Conservation (phyloP, 768 basidiomycete species). For the Gloeopeniophorella convolvens region DNA sequence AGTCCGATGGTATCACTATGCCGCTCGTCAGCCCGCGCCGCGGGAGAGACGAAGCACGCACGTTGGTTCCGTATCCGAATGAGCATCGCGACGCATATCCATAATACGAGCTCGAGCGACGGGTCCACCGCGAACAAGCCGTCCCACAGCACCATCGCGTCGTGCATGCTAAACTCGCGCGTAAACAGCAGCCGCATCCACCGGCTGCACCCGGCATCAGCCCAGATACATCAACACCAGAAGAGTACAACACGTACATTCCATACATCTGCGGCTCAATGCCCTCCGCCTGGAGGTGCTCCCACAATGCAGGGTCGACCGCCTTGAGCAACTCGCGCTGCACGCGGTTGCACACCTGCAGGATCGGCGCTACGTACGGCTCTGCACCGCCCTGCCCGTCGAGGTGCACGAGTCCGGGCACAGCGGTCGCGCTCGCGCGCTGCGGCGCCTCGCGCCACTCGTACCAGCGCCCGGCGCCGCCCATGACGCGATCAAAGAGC, state of each 20-base stretch:
- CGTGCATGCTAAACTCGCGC: slow-evolving; percentile 76
- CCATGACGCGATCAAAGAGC: slow-evolving; percentile 79
- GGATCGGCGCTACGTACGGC: slow-evolving; percentile 78
- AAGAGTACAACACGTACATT: slow-evolving; percentile 51
- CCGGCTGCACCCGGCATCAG: slow-evolving; percentile 44
- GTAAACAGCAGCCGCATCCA: slow-evolving; percentile 94
- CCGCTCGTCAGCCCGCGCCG: slow-evolving; percentile 9
- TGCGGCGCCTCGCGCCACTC: slow-evolving; percentile 34
- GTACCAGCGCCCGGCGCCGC: slow-evolving; percentile 68
- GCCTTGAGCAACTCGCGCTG: slow-evolving; percentile 67
- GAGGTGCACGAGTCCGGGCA: slow-evolving; percentile 41
- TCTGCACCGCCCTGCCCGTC: slow-evolving; percentile 41
- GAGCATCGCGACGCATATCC: slow-evolving; percentile 92
- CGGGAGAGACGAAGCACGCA: slow-evolving; percentile 33
- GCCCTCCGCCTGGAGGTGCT: slow-evolving; percentile 66
- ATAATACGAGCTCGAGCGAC: slow-evolving; percentile 68
- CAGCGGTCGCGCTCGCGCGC: slow-evolving; percentile 27
- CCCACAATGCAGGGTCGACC: slow-evolving; percentile 76
- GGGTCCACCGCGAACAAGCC: slow-evolving; percentile 87
- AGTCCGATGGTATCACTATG: slow-evolving; percentile 81
- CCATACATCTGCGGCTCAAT: slow-evolving; percentile 97
- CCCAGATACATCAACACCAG: slow-evolving; percentile 4
- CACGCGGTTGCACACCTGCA: slow-evolving; percentile 73
- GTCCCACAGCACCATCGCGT: slow-evolving; percentile 92
- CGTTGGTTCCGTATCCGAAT: slow-evolving; percentile 86